Conservation (phyloP, 73 alveolate genomes). For the Uronychia setigera region DNA sequence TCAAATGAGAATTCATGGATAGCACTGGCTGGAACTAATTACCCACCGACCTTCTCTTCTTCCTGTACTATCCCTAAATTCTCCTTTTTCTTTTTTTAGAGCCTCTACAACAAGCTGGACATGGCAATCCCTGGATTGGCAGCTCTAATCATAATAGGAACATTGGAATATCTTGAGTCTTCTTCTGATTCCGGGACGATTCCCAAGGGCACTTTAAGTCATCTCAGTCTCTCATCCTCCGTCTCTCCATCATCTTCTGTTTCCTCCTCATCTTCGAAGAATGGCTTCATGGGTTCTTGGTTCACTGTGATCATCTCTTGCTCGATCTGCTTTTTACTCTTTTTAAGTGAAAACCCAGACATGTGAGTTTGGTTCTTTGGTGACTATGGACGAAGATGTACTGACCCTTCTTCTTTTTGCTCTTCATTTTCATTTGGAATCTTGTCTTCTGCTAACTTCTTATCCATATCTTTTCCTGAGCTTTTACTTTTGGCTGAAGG, state of each 20-base stretch:
- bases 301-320: not conserved
- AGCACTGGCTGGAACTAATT: too few species aligned
- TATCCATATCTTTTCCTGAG: not conserved
- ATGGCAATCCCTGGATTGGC: not conserved
- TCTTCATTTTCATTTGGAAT: too few species aligned
- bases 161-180: not conserved
- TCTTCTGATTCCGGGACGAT: not conserved
- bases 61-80: not conserved
- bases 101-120: not conserved
- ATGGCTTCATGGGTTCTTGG: not conserved
- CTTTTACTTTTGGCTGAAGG: not conserved
- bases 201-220: not conserved
- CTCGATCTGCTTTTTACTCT: not conserved
- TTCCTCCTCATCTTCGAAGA: not conserved
- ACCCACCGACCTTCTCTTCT: not conserved
- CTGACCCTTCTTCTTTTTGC: too few species aligned
- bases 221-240: not conserved
- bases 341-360: not conserved
- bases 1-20: not conserved
- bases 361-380: not conserved
- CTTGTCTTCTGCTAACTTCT: not conserved
- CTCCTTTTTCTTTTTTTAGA: not conserved
- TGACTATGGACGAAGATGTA: too few species aligned
- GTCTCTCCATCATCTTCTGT: not conserved
- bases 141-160: not conserved